Evolutionary conservation across 2,329 filamentous ascomycete genomes (phyloP).

Genomic region (Fusarium sambucinum): DNA sequence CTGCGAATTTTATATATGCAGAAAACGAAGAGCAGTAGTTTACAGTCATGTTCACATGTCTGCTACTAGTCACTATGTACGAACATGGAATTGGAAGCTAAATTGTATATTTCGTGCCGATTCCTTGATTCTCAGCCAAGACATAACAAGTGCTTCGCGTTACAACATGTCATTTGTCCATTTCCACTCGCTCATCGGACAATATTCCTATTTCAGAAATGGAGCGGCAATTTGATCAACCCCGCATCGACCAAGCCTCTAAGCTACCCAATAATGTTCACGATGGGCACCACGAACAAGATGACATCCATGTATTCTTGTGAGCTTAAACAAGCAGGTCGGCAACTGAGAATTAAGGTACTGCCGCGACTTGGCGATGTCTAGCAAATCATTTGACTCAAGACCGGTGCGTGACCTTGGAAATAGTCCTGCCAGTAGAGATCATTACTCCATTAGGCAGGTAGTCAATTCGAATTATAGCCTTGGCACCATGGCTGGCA

Average conservation of each 20-base stretch:
- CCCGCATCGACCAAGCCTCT: slow-evolving; percentile 18
- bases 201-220: slow-evolving; percentile 21
- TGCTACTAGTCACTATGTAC: neutral
- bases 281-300: slow-evolving; percentile 16
- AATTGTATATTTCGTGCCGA: neutral
- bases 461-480: slow-evolving; percentile 1
- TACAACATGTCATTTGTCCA: slow-evolving; percentile 11
- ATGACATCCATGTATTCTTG: slow-evolving; percentile 19
- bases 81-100: slow-evolving; percentile 19
- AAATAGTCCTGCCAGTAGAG: neutral
- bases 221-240: slow-evolving; percentile 6
- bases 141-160: too few relatives aligned
- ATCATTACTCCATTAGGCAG: slow-evolving; percentile 38
- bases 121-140: slow-evolving; percentile 14
- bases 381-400: slow-evolving; percentile 27
- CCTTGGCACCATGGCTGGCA: slow-evolving; percentile 2
- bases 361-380: neutral
- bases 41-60: neutral
- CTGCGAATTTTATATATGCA: slow-evolving; percentile 44
- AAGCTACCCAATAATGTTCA: slow-evolving; percentile 27
- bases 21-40: slow-evolving; percentile 35
- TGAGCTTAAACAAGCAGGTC: slow-evolving; percentile 20
- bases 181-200: slow-evolving; percentile 6
- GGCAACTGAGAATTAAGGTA: neutral
- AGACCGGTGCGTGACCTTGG: slow-evolving; percentile 24